A percentile compares a stretch with the other conserved stretches of the same genome.
These are phyloP conservation scores for Pythium volutum DNA, from an alignment of 352 stramenopile species.

Conservation along the genomic window DNA sequence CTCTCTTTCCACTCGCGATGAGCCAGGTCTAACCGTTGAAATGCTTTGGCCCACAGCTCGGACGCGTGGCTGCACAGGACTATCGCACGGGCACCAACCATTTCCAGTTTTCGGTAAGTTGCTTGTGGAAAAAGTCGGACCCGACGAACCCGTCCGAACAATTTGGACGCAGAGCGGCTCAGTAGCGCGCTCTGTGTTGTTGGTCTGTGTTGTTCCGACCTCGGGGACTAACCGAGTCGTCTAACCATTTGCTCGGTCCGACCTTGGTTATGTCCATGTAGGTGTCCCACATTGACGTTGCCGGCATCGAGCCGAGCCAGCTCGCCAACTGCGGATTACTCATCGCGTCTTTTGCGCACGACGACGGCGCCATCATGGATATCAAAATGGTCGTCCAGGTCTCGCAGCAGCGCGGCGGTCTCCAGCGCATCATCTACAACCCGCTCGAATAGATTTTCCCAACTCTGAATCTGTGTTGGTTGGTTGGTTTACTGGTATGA, in stretches of 20 bases:
- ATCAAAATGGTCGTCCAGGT: conserved; percentile 90
- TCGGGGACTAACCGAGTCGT: no score
- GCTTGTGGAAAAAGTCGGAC: background rate
- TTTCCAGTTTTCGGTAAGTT: conserved; percentile 82
- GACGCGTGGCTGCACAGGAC: conserved; percentile 55
- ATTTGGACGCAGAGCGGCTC: background rate
- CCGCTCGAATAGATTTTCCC: conserved; percentile 62
- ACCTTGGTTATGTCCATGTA: conserved; percentile 21
- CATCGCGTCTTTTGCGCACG: conserved; percentile 74
- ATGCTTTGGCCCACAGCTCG: conserved; percentile 40
- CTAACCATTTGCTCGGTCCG: background rate
- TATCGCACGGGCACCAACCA: conserved; percentile 71
- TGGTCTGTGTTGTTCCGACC: background rate
- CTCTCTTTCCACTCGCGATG: background rate
- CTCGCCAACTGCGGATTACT: conserved; percentile 87
- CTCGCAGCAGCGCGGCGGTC: conserved; percentile 59
- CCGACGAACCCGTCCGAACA: background rate
- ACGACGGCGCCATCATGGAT: conserved; percentile 72
- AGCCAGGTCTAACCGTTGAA: background rate
- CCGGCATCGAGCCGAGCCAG: conserved; percentile 74
- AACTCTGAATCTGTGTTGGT: conserved; percentile 1
- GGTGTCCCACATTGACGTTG: conserved; percentile 66
- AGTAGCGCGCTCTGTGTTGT: conserved; percentile 10
- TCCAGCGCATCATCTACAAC: conserved; percentile 88
- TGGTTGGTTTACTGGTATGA: no score